Percentiles rank a stretch among this genome's conserved stretches.
These are phyloP conservation scores for Apophysomyces sp. DNA, from an alignment of 371 early-diverging fungal genomes.

Conservation along the genomic window DNA sequence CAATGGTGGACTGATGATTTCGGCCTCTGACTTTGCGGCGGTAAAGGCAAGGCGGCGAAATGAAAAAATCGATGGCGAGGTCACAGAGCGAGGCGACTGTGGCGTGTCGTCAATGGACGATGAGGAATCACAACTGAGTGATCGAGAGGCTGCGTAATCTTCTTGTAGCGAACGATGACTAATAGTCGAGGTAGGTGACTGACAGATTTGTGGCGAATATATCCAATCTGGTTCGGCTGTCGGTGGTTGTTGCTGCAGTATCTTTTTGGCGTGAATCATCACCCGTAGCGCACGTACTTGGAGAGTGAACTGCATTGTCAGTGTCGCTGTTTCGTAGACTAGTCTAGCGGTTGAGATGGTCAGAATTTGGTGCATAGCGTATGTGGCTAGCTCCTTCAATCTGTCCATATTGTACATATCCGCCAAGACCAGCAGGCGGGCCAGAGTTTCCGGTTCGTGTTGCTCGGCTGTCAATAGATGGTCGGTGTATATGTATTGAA, in stretches of 20 bases:
- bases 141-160: neutral
- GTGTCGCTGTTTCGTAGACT: constrained; percentile 64
- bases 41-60: neutral
- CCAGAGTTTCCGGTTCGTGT: constrained; percentile 58
- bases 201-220: neutral
- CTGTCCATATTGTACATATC: constrained; percentile 62
- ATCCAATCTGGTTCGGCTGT: constrained; percentile 19
- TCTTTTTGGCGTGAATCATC: constrained; percentile 62
- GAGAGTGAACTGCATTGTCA: constrained; percentile 57
- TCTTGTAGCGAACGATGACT: neutral
- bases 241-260: constrained; percentile 56
- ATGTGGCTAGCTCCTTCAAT: constrained; percentile 57
- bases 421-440: constrained; percentile 63
- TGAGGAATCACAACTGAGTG: neutral
- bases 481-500: constrained; percentile 75
- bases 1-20: neutral
- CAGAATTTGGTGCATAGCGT: constrained; percentile 66
- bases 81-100: neutral
- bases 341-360: constrained; percentile 68
- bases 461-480: constrained; percentile 66
- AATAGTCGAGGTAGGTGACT: neutral
- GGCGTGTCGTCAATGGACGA: neutral
- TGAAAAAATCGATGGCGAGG: neutral
- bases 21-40: neutral
- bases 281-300: constrained; percentile 64